A percentile compares a stretch with the other conserved stretches of the same genome.
Conservation (phyloP, 2,329 filamentous ascomycete genomes). For the Ophiostoma australiae region DNA sequence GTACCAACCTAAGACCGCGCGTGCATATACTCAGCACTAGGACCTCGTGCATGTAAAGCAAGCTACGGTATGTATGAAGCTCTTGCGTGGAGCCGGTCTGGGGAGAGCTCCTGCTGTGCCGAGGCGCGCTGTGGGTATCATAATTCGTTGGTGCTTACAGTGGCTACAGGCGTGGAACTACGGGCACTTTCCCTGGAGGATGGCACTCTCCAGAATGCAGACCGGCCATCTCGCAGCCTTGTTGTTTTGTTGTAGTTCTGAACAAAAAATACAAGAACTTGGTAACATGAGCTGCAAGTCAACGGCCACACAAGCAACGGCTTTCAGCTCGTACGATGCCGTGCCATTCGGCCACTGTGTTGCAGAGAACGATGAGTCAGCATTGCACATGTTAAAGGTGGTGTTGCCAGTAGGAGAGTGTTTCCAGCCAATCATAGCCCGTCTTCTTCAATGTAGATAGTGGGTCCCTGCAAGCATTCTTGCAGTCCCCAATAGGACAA, state of each 20-base stretch:
- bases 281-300: no score
- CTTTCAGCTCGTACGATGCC: background rate
- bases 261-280: no score
- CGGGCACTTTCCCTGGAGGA: background rate
- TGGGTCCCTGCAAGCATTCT: background rate
- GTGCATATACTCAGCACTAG: background rate
- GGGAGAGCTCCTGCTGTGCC: conserved; percentile 10
- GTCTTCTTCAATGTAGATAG: background rate
- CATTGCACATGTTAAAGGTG: conserved; percentile 7
- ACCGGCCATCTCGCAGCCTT: no score
- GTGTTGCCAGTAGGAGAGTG: background rate
- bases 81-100: background rate
- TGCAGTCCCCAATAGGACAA: no score
- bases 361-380: background rate
- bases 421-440: no score
- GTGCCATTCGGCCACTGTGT: background rate
- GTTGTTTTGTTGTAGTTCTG: no score
- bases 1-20: background rate
- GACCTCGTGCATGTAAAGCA: background rate
- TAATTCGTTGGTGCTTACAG: background rate
- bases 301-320: background rate
- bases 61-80: background rate
- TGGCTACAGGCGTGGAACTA: background rate
- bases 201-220: no score
- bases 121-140: background rate